Evolutionary conservation across 768 basidiomycete genomes (phyloP).

Genomic region (Macrolepiota dolichaula): DNA sequence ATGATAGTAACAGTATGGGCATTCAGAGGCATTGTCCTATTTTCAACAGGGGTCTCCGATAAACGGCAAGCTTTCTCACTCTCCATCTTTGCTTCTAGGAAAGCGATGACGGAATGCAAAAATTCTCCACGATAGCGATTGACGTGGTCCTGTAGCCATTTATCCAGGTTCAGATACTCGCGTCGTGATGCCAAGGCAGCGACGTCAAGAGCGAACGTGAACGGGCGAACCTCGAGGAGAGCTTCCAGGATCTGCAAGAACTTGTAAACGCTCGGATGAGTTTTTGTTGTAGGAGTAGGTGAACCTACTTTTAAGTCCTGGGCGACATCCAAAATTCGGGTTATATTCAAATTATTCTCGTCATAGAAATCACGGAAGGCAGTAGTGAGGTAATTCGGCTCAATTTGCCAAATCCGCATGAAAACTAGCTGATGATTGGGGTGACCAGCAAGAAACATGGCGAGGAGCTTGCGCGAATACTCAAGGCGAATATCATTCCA

Average conservation of each 20-base stretch:
- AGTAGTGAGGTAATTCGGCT: slow-evolving; percentile 79
- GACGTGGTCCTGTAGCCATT: slow-evolving; percentile 92
- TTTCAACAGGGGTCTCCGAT: slow-evolving; percentile 75
- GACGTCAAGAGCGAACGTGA: slow-evolving; percentile 88
- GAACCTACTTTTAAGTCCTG: slow-evolving; percentile 83
- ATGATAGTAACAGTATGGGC: slow-evolving; percentile 90
- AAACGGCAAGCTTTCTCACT: slow-evolving; percentile 76
- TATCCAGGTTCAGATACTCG: slow-evolving; percentile 93
- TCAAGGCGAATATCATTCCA: slow-evolving; percentile 90
- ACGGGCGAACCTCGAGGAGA: slow-evolving; percentile 86
- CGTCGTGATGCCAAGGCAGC: slow-evolving; percentile 90
- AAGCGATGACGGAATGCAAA: slow-evolving; percentile 80
- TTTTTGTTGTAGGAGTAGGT: background rate
- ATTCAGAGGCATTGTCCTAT: slow-evolving; percentile 82
- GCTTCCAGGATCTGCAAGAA: slow-evolving; percentile 76
- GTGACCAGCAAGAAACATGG: slow-evolving; percentile 89
- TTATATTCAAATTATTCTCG: slow-evolving; percentile 90
- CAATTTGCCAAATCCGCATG: slow-evolving; percentile 92
- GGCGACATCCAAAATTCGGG: slow-evolving; percentile 90
- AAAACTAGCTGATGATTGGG: slow-evolving; percentile 97
- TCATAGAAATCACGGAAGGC: slow-evolving; percentile 92
- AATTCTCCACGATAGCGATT: slow-evolving; percentile 81
- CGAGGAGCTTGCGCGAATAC: slow-evolving; percentile 79
- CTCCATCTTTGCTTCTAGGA: slow-evolving; percentile 91
- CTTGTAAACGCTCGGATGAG: slow-evolving; percentile 6